These are phyloP conservation scores for Colletotrichum tropicale DNA, from an alignment of 2,329 filamentous ascomycete species.

Conservation along the genomic window DNA sequence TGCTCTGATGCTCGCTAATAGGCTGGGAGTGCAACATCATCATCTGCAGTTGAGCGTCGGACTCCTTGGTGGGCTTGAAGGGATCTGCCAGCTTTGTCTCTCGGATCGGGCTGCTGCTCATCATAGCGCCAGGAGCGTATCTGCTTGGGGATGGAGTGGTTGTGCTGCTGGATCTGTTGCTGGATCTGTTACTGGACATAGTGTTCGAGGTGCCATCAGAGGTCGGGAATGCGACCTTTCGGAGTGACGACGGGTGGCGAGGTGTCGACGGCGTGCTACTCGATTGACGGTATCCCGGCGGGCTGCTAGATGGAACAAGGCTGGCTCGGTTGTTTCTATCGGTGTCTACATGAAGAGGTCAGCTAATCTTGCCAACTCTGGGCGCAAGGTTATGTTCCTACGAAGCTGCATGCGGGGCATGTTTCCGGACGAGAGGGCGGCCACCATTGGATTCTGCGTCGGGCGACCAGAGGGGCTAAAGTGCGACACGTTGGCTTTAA, in stretches of 20 bases:
- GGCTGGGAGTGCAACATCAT: neutral
- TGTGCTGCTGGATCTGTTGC: neutral
- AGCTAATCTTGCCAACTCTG: neutral
- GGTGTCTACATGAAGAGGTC: neutral
- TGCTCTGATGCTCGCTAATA: neutral
- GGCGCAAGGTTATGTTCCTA: neutral
- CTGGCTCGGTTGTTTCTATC: slow-evolving; percentile 8
- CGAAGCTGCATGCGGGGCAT: neutral
- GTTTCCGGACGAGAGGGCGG: neutral
- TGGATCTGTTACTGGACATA: neutral
- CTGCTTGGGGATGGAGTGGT: neutral
- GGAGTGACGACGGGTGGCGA: neutral
- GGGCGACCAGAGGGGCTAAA: neutral
- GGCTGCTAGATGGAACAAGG: neutral
- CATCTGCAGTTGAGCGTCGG: neutral
- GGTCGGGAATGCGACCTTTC: neutral
- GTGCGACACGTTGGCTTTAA: neutral
- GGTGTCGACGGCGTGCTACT: neutral
- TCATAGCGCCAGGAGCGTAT: neutral
- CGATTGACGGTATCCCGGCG: neutral
- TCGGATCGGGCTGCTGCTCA: neutral
- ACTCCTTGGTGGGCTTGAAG: neutral
- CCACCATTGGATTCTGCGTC: neutral
- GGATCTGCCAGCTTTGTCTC: neutral
- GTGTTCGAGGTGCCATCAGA: neutral